Base-by-base conservation (phyloP, 169 alveolate genomes). In the Besnoitia besnoiti region DNA sequence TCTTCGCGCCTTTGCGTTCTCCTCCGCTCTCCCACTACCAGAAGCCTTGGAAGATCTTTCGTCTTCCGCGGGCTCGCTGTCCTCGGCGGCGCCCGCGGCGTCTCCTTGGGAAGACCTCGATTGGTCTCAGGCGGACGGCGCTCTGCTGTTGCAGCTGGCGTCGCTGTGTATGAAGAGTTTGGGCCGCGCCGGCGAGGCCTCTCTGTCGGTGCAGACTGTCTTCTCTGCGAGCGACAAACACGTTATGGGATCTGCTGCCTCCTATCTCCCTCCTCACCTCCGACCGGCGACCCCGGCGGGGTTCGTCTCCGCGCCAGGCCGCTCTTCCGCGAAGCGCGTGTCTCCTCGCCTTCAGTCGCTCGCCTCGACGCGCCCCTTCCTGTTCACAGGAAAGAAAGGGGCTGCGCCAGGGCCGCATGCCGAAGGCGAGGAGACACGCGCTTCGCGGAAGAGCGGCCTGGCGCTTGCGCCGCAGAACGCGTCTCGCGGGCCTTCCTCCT, bases 191-290 rank as follows among this genome's bases (percentile, higher is more conserved):
- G 85, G 46, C 40, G 89, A 90, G 73, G 49, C 51, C 67, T 49
- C 44, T 24, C 82, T 80, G 27, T 82, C 40, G 37, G 62, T 90
- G 61, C 67, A 40, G 62, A 61, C 59, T 19, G 87, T 73, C 76
- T 61, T 90, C n/a, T 82, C 89, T 27, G 47, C 93, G 46, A 73
- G 50, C 8, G 88, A 62, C 90, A 55, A 76, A 73, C 12, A 85
- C 88, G 21, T 80, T 55, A 14, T 62, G n/a, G 40, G 93, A 39
- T 39, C 89, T 51, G 39, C 93, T 10, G 10, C 87, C 10, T n/a
- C 85, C 21, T 77, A 30, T 39, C 87, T 77, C 59, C 87, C 93
- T 14, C 93, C 93, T 12, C 93, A 90, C 82, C 75, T 90, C 84
- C 93, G 93, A 12, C 89, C 93, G 82, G 16, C 47, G 82, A 73